Conservation (phyloP, 2,329 filamentous ascomycete species). For the Alternaria brassicicola region DNA sequence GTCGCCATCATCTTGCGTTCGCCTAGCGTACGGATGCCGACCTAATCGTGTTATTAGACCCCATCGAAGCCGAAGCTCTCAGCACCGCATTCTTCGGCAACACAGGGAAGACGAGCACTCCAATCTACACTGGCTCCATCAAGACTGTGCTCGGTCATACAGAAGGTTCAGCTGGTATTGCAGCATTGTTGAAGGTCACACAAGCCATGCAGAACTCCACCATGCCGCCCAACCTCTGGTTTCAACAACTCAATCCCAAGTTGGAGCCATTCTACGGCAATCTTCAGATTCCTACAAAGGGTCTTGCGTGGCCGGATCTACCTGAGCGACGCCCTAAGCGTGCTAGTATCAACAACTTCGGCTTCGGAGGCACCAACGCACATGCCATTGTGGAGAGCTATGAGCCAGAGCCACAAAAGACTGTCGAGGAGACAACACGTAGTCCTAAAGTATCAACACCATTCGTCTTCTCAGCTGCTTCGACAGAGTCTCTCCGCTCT, state of each 20-base stretch:
- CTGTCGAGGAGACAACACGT: no score
- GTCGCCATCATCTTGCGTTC: conserved; percentile 21
- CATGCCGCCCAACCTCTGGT: conserved; percentile 46
- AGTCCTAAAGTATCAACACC: not conserved
- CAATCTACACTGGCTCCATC: conserved; percentile 29
- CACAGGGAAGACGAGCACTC: not conserved
- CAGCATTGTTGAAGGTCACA: conserved; percentile 47
- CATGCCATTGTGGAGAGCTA: conserved; percentile 36
- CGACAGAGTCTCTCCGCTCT: not conserved
- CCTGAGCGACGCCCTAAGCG: conserved; percentile 6
- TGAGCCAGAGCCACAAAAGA: no score
- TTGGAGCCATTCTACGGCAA: conserved; percentile 31
- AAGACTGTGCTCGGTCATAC: conserved; percentile 53
- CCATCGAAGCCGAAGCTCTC: conserved; percentile 28
- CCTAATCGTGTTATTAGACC: conserved; percentile 17
- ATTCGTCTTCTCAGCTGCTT: conserved; percentile 1
- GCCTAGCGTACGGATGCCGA: not conserved
- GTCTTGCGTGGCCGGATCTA: conserved; percentile 18
- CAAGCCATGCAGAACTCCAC: conserved; percentile 34
- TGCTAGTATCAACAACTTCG: conserved; percentile 33
- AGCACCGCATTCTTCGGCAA: conserved; percentile 8
- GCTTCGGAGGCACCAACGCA: conserved; percentile 36
- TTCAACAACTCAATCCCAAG: conserved; percentile 40
- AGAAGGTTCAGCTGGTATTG: conserved; percentile 49
- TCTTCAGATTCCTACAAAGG: conserved; percentile 13